phyloP scores from a whole-genome alignment of 495 filamentous ascomycete genomes.

The Hyaloscypha hepaticicola region DNA sequence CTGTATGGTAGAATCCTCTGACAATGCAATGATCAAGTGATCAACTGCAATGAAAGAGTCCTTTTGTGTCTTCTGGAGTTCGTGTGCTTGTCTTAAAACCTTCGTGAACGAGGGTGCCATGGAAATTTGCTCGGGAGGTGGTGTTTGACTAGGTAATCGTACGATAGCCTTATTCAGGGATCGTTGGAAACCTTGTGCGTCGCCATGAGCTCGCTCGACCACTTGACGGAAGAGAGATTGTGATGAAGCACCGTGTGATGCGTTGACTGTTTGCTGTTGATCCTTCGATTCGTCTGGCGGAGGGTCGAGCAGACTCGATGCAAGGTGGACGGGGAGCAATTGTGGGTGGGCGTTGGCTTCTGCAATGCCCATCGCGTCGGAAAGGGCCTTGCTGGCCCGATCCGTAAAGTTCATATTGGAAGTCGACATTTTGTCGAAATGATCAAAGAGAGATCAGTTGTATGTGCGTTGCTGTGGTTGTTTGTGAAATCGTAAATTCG shows the following conservation, averaged over 20 bases:
- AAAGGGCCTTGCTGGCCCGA: slow-evolving; percentile 80
- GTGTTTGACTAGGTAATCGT: slow-evolving; percentile 88
- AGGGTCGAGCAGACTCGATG: slow-evolving; percentile 84
- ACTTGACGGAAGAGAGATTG: slow-evolving; percentile 88
- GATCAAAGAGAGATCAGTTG: slow-evolving; percentile 28
- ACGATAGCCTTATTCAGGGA: slow-evolving; percentile 88
- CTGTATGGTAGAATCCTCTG: slow-evolving; percentile 75
- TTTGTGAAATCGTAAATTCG: slow-evolving; percentile 20
- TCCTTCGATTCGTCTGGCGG: slow-evolving; percentile 73
- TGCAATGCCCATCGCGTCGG: slow-evolving; percentile 79
- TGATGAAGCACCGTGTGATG: slow-evolving; percentile 54
- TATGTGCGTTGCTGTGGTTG: slow-evolving; percentile 6
- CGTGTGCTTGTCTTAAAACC: slow-evolving; percentile 76
- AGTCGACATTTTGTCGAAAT: slow-evolving; percentile 44
- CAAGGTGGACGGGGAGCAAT: slow-evolving; percentile 83
- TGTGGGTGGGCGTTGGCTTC: slow-evolving; percentile 89
- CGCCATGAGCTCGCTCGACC: slow-evolving; percentile 89
- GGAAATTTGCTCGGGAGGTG: slow-evolving; percentile 82
- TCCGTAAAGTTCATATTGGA: slow-evolving; percentile 83
- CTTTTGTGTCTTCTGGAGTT: slow-evolving; percentile 94
- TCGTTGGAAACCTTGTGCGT: slow-evolving; percentile 83
- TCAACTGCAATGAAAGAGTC: slow-evolving; percentile 93
- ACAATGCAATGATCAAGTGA: slow-evolving; percentile 81
- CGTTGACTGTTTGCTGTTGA: slow-evolving; percentile 60
- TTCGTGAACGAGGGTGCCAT: slow-evolving; percentile 78